Evolutionary conservation across 306 rosid species (phyloP).

Genomic region (Rubus parviflorus): DNA sequence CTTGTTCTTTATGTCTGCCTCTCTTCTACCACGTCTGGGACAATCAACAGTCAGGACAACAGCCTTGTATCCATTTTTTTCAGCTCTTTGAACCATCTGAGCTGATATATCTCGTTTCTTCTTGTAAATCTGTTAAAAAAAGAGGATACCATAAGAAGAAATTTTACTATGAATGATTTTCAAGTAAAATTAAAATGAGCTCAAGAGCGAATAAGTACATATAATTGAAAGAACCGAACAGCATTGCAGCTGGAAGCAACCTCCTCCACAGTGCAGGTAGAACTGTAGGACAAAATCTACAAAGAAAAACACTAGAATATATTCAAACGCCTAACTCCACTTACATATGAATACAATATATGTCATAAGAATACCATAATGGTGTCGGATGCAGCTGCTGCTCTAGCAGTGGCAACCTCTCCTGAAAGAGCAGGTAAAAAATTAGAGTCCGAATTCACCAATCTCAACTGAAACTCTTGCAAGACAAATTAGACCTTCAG

Average conservation of each 20-base stretch:
- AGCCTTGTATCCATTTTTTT: constrained; percentile 58
- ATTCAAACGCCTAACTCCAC: neutral
- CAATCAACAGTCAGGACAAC: constrained; percentile 58
- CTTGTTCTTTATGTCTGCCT: constrained; percentile 69
- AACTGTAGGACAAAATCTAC: constrained; percentile 47
- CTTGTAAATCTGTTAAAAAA: constrained; percentile 47
- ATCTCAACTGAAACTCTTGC: constrained; percentile 9
- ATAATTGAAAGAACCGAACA: constrained; percentile 70
- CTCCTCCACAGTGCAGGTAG: constrained; percentile 61
- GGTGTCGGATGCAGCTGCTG: constrained; percentile 63
- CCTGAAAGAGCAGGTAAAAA: constrained; percentile 34
- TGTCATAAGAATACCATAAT: constrained; percentile 51
- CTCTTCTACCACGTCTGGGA: constrained; percentile 66
- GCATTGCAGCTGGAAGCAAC: constrained; percentile 73
- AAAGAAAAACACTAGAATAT: neutral
- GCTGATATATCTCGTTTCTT: constrained; percentile 55
- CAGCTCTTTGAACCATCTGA: constrained; percentile 53
- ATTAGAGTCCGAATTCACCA: neutral
- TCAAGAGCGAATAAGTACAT: constrained; percentile 34
- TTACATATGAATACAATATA: neutral
- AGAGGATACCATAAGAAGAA: neutral
- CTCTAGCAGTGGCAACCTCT: constrained; percentile 74
- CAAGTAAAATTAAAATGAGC: neutral
- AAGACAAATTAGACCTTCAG: constrained; percentile 41
- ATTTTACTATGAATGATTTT: neutral